Conservation (phyloP, 257 asterid species). For the Jacaranda mimosifolia region DNA sequence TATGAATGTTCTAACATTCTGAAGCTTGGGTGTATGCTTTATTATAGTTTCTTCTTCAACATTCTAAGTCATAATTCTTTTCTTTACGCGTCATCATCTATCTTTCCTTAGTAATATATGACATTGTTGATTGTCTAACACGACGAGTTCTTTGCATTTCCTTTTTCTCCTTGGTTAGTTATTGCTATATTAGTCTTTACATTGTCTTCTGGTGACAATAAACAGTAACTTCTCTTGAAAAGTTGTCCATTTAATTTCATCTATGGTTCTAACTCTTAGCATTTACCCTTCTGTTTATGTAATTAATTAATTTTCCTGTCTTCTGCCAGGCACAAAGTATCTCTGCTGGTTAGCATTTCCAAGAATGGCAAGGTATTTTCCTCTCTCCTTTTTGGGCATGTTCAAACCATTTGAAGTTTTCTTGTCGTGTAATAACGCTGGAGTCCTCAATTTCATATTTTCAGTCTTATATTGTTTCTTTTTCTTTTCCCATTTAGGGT, state of each 20-base stretch:
- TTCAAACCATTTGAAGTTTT: background rate
- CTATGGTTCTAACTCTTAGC: background rate
- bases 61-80: background rate
- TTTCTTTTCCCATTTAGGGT: background rate
- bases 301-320: conserved; percentile 16
- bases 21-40: background rate
- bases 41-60: background rate
- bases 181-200: background rate
- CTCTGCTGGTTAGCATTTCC: conserved; percentile 76
- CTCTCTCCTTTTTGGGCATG: conserved; percentile 21
- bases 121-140: background rate
- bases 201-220: background rate
- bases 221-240: background rate
- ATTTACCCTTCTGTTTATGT: conserved; percentile 2
- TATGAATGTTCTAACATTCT: background rate
- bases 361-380: conserved; percentile 76
- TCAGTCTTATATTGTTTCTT: background rate
- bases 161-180: background rate
- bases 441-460: background rate
- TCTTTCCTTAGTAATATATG: background rate
- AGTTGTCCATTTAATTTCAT: background rate
- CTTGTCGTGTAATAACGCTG: background rate
- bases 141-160: background rate
- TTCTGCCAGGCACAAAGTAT: conserved; percentile 70
- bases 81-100: background rate